phyloP scores from a whole-genome alignment of 805 yeast species.

The Saccharomyces jurei region DNA sequence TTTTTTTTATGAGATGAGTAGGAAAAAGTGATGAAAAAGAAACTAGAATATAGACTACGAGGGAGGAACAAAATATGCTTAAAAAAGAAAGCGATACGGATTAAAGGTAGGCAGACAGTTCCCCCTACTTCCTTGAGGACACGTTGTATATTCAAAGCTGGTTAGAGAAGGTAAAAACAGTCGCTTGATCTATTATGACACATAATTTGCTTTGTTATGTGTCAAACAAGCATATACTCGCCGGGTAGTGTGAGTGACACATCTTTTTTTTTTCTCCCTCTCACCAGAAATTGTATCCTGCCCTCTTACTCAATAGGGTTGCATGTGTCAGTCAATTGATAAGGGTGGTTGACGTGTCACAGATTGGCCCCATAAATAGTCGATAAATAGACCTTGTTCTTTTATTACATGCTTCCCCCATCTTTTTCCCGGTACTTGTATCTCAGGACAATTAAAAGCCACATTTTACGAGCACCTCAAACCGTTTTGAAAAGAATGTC shows the following conservation, averaged over 20 bases:
- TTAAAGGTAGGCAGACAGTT: too few relatives aligned
- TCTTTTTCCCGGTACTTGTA: not conserved
- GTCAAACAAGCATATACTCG: not conserved
- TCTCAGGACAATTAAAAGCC: not conserved
- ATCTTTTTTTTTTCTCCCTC: not conserved
- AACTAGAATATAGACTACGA: not conserved
- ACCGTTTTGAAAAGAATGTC: constrained; percentile 4
- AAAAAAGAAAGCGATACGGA: not conserved
- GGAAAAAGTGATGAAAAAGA: not conserved
- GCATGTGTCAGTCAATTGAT: not conserved
- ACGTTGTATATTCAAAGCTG: not conserved
- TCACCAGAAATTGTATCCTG: not conserved
- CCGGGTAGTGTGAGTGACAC: not conserved
- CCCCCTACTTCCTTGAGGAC: too few relatives aligned
- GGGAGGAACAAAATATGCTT: not conserved
- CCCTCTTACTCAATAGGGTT: not conserved
- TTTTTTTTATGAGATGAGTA: not conserved
- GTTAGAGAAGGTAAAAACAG: too few relatives aligned
- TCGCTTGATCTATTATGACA: not conserved
- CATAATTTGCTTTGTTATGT: not conserved
- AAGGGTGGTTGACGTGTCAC: not conserved
- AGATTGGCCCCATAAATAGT: not conserved
- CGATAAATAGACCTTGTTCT: not conserved
- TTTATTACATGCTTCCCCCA: not conserved
- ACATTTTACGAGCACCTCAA: not conserved